Evolutionary conservation across 1,284 basidiomycete species (phyloP), one percentile per base, ranked within the genome.

Genomic region (Caloboletus inedulis): DNA sequence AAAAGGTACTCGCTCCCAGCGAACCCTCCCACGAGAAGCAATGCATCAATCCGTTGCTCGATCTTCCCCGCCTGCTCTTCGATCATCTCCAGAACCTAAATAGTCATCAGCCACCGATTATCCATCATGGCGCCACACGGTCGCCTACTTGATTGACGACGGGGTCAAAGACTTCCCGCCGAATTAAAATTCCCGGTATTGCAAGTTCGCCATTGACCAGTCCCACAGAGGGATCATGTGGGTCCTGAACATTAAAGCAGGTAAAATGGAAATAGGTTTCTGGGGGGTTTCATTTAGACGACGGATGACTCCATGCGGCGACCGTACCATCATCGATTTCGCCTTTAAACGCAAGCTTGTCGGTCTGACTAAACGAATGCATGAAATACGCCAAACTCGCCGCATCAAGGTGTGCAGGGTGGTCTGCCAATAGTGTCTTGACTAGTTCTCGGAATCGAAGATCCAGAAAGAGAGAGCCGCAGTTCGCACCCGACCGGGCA

Each of bases 11-110:
- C 84, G 66, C 87, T 87, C 12, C 85, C 87, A 41, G 89, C 85
- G 69, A 92, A 92, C 49, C 90, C 90, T 70, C 90, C 89, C 62
- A 92, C 90, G 61, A 91, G 80, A 58, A 92, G 79, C 34, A 92
- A 71, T 16, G 87, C 88, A 73, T 91, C 81, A 61, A 91, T 81
- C 35, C 73, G 75, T 61, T 85, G 82, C 61, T 84, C 78, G 46
- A 84, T 77, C 62, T 76, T 78, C 57, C 71, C 72, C 36, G 84
- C 74, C 69, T 92, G 89, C 23, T 84, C 82, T 59, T 90, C 85
- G 60, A 92, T 82, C 61, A 92, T 77, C 19, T 81, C 76, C 29
- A 92, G 69, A 23, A 90, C 89, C 83, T 90, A 64, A 43, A 51
- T 42, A 47, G 46, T 27, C 18, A 18, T 55, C 41, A 60, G 52